These are phyloP conservation scores for Alternaria conjuncta DNA, from an alignment of 2,329 filamentous ascomycete genomes.

Conservation along the genomic window DNA sequence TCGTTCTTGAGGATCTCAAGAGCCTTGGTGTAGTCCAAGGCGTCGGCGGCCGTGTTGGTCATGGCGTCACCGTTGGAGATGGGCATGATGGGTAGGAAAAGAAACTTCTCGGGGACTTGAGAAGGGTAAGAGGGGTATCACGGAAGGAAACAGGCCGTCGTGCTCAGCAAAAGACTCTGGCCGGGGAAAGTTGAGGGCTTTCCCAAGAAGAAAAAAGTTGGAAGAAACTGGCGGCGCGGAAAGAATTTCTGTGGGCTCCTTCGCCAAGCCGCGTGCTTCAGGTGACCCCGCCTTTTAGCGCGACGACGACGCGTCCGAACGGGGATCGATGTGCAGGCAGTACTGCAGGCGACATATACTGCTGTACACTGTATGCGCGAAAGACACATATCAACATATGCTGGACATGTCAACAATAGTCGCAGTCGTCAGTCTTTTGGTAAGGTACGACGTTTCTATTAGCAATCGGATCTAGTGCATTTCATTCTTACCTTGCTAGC, in stretches of 20 bases:
- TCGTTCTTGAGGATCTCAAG: conserved; percentile 78
- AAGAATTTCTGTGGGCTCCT: conserved; percentile 33
- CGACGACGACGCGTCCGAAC: conserved; percentile 13
- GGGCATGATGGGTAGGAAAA: conserved; percentile 66
- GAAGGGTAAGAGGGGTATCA: conserved; percentile 27
- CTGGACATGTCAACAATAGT: background rate
- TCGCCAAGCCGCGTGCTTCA: conserved; percentile 12
- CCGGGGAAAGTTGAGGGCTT: conserved; percentile 63
- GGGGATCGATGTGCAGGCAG: background rate
- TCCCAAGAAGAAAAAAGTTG: conserved; percentile 53
- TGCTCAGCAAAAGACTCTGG: conserved; percentile 48
- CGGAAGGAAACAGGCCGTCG: conserved; percentile 44
- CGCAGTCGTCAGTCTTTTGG: background rate
- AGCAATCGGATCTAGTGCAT: background rate
- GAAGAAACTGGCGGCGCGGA: conserved; percentile 19
- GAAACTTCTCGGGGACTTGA: conserved; percentile 41
- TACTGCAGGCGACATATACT: background rate
- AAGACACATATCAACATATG: background rate
- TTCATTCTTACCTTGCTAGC: background rate
- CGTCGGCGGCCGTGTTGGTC: conserved; percentile 59
- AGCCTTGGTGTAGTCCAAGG: conserved; percentile 77
- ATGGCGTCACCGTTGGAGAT: conserved; percentile 69
- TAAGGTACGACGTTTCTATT: background rate
- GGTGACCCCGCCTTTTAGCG: conserved; percentile 28
- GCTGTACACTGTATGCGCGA: background rate